Evolutionary conservation across 345 rosid species (phyloP), one percentile per base, ranked within the genome.

Genomic region (Firmiana major): DNA sequence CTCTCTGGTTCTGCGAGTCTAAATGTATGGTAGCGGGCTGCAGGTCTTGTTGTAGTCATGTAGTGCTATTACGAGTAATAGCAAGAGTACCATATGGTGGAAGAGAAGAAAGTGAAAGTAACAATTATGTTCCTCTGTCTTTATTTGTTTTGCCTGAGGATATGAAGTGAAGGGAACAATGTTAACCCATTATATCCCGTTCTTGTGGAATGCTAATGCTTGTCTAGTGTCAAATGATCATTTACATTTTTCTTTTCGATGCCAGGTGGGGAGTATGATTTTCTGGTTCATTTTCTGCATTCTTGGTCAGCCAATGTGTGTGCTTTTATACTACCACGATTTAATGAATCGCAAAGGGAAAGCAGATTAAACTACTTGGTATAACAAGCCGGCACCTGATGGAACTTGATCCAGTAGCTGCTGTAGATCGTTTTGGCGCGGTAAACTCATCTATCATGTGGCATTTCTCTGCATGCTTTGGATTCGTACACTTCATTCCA

Each of bases 231-330:
- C 0, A 8, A 28, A 15, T 49, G 57, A 48, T 26, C n/a, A 24
- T 13, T 26, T 48, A 19, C 43, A 12, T 16, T 51, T 51, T 13
- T 46, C 17, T 0, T 73, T 60, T 19, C 11, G 45, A 78, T 60
- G 38, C 88, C 40, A 96, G 99, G 98, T 90, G 81, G 99, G 99
- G 6, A 97, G 92, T 75, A 94, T 97, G 96, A 81, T 92, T 63
- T 97, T 97, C 89, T 97, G 99, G 99, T 90, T 89, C 84, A 63
- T 84, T 49, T 97, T 97, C 85, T 87, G 98, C 92, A 97, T 97
- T 46, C 86, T 97, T 64, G 99, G 99, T 40, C 99, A 97, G 80
- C 99, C 99, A 0, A 97, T 93, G 98, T 91, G 96, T 74, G 85
- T 90, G 60, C 98, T 97, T 78, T 86, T 97, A 43, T 97, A 97